phyloP scores from a whole-genome alignment of 352 stramenopile genomes.

The Phytopythium boreale region DNA sequence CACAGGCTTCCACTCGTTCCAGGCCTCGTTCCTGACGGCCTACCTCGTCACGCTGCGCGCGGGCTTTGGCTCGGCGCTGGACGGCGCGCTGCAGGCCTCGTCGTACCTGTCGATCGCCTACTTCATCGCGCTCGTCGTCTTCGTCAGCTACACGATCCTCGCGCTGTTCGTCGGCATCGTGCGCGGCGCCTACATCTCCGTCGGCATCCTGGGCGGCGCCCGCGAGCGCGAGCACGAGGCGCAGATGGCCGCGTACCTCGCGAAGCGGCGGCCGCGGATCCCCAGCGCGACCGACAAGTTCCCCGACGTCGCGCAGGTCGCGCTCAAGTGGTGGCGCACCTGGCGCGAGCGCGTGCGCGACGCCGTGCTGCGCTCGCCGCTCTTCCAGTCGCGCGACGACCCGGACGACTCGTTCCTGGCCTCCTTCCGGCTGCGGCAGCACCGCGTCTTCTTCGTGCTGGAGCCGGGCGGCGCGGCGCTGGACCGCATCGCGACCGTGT shows the following conservation, averaged over 20 bases:
- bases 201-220: conserved; percentile 42
- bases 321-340: conserved; percentile 30
- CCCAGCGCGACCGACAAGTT: conserved; percentile 53
- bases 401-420: conserved; percentile 58
- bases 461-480: conserved; percentile 45
- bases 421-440: conserved; percentile 48
- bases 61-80: conserved; percentile 72
- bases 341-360: conserved; percentile 28
- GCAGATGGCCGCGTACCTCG: conserved; percentile 35
- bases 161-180: conserved; percentile 83
- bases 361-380: conserved; percentile 37
- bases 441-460: conserved; percentile 66
- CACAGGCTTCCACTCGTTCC: conserved; percentile 82
- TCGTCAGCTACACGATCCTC: conserved; percentile 85
- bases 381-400: conserved; percentile 42
- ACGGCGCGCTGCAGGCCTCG: conserved; percentile 64
- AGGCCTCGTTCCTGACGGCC: conserved; percentile 77
- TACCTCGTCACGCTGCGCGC: conserved; percentile 78
- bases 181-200: conserved; percentile 70
- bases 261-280: conserved; percentile 51
- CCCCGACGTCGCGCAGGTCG: conserved; percentile 52
- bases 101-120: conserved; percentile 79
- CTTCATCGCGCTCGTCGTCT: conserved; percentile 78
- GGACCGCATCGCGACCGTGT: conserved; percentile 43
- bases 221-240: conserved; percentile 29